Conservation (phyloP, 371 early-diverging fungal genomes). For the Mucor irregularis region DNA sequence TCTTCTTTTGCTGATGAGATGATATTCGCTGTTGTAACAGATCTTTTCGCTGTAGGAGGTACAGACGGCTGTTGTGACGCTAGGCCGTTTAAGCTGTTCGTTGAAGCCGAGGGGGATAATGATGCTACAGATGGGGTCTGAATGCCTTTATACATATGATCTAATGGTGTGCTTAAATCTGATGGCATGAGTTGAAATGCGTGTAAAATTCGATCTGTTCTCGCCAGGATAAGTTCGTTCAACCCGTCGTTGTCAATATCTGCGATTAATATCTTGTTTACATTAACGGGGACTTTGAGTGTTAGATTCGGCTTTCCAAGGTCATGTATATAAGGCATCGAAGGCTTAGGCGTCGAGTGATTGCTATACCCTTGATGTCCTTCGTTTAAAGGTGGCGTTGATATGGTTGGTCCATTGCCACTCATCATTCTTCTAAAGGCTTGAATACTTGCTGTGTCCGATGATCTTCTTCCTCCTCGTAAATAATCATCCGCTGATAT, state of each 20-base stretch:
- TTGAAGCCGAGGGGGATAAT: constrained; percentile 23
- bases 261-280: constrained; percentile 73
- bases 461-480: constrained; percentile 36
- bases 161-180: neutral
- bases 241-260: constrained; percentile 77
- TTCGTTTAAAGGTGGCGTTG: neutral
- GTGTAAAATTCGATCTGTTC: constrained; percentile 83
- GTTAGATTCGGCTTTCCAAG: constrained; percentile 67
- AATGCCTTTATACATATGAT: constrained; percentile 17
- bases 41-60: neutral
- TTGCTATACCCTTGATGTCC: neutral
- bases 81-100: constrained; percentile 2
- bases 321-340: constrained; percentile 29
- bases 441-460: constrained; percentile 44
- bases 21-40: neutral
- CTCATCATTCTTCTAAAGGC: constrained; percentile 39
- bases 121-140: constrained; percentile 15
- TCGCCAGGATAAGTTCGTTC: constrained; percentile 76
- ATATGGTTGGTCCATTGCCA: constrained; percentile 1
- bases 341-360: neutral
- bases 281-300: constrained; percentile 77
- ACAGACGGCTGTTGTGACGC: neutral
- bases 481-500: constrained; percentile 43
- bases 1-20: neutral
- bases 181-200: constrained; percentile 53